phyloP scores from a whole-genome alignment of 768 basidiomycete species.

The Suillus americanus region DNA sequence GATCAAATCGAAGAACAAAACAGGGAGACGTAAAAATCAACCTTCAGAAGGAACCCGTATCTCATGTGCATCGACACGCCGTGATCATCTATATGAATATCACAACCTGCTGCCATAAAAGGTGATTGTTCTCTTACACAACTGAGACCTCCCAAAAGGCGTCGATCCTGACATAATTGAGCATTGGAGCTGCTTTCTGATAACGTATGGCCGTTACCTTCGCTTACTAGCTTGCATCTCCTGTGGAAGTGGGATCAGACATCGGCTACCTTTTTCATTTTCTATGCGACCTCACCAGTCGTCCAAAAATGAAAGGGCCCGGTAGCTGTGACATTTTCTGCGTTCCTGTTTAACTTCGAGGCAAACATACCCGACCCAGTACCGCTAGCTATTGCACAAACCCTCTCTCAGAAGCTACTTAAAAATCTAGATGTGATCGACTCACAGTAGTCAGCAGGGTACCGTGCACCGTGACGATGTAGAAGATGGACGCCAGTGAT shows the following conservation, averaged over 20 bases:
- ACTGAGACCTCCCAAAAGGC: constrained; percentile 80
- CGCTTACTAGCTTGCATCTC: constrained; percentile 85
- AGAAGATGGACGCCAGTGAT: constrained; percentile 74
- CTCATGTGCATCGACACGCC: constrained; percentile 43
- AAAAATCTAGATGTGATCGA: constrained; percentile 13
- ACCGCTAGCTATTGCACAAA: constrained; percentile 16
- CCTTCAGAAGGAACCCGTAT: constrained; percentile 42
- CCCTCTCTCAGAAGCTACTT: constrained; percentile 19
- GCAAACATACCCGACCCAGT: constrained; percentile 52
- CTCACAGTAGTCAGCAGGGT: constrained; percentile 35
- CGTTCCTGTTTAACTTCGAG: constrained; percentile 45
- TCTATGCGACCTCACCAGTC: constrained; percentile 52
- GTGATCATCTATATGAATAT: constrained; percentile 32
- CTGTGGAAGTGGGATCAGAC: constrained; percentile 31
- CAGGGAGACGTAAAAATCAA: constrained; percentile 3
- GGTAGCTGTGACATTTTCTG: constrained; percentile 53
- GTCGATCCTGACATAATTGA: constrained; percentile 53
- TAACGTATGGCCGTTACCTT: constrained; percentile 41
- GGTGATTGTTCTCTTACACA: constrained; percentile 47
- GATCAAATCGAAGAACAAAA: constrained; percentile 27
- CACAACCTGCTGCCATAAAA: not conserved
- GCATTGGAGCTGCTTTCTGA: constrained; percentile 12
- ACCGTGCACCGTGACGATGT: constrained; percentile 74
- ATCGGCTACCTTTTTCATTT: not conserved
- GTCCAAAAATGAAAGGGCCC: constrained; percentile 74